Evolutionary conservation across 208 protist genomes (phyloP), one percentile per base, ranked within the genome.

Genomic region (Acanthamoeba triangularis): DNA sequence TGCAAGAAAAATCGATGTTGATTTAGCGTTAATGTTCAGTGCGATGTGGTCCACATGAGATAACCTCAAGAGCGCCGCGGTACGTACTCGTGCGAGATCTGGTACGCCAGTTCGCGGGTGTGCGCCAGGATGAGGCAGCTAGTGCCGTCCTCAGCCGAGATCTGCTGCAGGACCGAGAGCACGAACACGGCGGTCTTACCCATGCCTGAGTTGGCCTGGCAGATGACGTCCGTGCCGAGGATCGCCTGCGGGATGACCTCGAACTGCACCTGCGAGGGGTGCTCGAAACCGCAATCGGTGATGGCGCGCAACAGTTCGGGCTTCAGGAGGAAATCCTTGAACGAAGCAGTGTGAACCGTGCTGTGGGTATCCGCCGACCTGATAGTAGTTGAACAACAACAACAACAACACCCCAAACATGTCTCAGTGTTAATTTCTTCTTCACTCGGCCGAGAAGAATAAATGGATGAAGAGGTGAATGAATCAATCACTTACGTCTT

Each of bases 111-210:
- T 98, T 99, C 99, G 95, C 99, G 99, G 0, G 99, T 99, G 98
- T 99, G 99, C 59, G 99, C 98, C 74, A 99, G 95, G 28, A 96
- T 95, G 35, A 95, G 30, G 76, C 54, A 78, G 91, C 91, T 65
- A 88, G 56, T 78, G 35, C 44, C 95, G 23, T 80, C 35, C 35
- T 82, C 74, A 14, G 74, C n/a, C 0, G 44, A 44, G n/a, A 98
- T 98, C 97, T 99, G 99, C 96, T 99, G 99, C 28, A 99, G 97
- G 30, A 99, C 98, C 44, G 99, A 97, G 76, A 99, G 98, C 47
- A 99, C 99, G 97, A 99, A 99, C 20, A 99, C 99, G 59, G 99
- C 99, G 11, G 99, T 99, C 98, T 99, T 99, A 76, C 99, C 99
- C 99, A 99, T 99, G 92, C 99, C 99, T 28, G 99, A 99, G 97